These are phyloP conservation scores for Niebla homalea DNA, from an alignment of 495 filamentous ascomycete species.

Conservation along the genomic window DNA sequence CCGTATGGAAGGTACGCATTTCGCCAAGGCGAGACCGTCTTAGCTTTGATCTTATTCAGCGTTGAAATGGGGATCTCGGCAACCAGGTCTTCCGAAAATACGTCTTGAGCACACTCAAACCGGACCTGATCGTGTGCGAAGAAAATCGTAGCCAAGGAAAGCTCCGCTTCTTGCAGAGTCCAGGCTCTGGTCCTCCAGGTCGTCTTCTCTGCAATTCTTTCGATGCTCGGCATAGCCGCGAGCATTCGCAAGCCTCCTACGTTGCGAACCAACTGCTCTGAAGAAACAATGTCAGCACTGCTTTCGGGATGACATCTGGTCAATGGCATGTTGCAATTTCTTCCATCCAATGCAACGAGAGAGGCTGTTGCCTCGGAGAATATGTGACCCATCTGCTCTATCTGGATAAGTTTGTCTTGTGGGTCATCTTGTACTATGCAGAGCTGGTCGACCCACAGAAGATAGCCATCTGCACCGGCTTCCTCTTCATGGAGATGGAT, in stretches of 20 bases:
- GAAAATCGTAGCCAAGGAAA: slow-evolving; percentile 1
- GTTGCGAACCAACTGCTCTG: background rate
- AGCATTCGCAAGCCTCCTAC: slow-evolving; percentile 2
- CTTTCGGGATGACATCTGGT: background rate
- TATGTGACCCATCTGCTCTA: slow-evolving; percentile 15
- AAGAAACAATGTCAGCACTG: background rate
- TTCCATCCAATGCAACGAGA: slow-evolving; percentile 12
- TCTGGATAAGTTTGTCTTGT: slow-evolving; percentile 14
- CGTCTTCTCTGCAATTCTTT: background rate
- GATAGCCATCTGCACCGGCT: background rate
- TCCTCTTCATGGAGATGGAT: slow-evolving; percentile 5
- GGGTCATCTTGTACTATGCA: slow-evolving; percentile 27
- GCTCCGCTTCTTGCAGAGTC: slow-evolving; percentile 6
- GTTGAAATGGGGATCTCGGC: background rate
- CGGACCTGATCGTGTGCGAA: background rate
- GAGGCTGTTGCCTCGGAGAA: slow-evolving; percentile 18
- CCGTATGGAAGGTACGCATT: too few species aligned
- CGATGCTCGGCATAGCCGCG: background rate
- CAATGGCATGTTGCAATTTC: background rate
- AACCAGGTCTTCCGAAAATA: slow-evolving; percentile 2
- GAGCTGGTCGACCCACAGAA: slow-evolving; percentile 23
- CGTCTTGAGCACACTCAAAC: background rate
- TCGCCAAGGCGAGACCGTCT: too few species aligned
- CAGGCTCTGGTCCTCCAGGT: slow-evolving; percentile 1
- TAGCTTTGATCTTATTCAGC: background rate